Percentiles rank a stretch among this genome's conserved stretches.
Conservation (phyloP, 2,329 filamentous ascomycete species). For the Trichoderma atrobrunneum region DNA sequence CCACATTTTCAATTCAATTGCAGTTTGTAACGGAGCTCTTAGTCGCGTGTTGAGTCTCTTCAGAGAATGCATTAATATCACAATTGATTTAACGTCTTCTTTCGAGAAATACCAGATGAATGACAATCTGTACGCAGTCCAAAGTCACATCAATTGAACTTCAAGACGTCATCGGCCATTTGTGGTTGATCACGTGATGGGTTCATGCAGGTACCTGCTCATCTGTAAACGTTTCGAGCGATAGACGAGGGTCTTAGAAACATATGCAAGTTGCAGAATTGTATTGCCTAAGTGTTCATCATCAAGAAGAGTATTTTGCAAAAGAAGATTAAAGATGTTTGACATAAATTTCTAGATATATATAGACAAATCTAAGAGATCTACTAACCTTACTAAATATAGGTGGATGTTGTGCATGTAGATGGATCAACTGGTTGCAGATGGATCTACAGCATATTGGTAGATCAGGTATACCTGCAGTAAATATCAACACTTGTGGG, state of each 20-base stretch:
- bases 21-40: background rate
- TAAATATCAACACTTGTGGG: no score
- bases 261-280: background rate
- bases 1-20: background rate
- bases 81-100: background rate
- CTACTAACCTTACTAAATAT: background rate
- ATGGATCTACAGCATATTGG: no score
- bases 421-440: background rate
- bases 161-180: background rate
- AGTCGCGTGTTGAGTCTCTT: background rate
- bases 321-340: rapidly evolving
- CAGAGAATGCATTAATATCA: background rate
- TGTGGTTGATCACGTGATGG: background rate
- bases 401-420: background rate
- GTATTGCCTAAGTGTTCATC: rapidly evolving
- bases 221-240: background rate
- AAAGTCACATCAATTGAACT: background rate
- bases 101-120: background rate
- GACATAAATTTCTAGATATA: background rate
- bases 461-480: no score
- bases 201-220: background rate
- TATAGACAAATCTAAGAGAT: background rate
- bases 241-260: background rate
- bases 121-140: background rate
- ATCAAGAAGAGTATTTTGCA: background rate